Evolutionary conservation across 768 basidiomycete species (phyloP), one percentile per base, ranked within the genome.

Genomic region (Leucogyrophana mollusca): DNA sequence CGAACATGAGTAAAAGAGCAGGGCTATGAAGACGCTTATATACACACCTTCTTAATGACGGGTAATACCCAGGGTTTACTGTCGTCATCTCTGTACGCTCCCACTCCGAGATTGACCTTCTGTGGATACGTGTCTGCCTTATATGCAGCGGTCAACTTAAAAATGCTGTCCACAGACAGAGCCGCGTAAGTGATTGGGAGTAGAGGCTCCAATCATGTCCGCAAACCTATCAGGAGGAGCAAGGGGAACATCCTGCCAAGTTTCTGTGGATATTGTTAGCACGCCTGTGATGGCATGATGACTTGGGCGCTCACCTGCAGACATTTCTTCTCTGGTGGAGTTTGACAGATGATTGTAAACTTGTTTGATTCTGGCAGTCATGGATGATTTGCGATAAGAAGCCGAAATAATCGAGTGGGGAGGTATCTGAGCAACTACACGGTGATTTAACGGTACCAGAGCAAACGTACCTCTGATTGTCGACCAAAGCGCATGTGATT

Each of bases 41-140:
- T n/a, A 45, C 69, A 52, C 49, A 87, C 91, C 79, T 90, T 91
- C 67, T 85, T 89, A 11, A 96, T 86, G 22, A 91, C 90, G 17
- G 93, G 93, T 21, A 96, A 79, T 20, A 95, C 82, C 90, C 92
- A 96, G 11, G 93, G 87, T 68, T 88, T 94, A 66, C 77, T 82
- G 57, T 89, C 65, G 56, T 93, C 79, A 59, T 94, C 94, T 55
- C 93, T 79, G 65, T 96, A 96, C 7, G 93, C 94, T 36, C 93
- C 94, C 36, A 94, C 93, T 32, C 93, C 92, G 18, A 96, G 76
- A 65, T 95, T 95, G 67, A 94, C 76, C 74, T 96, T 96, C 51
- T 84, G 68, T 11, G 79, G 74, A 63, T 74, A 79, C 2, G 78
- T 60, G 64, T 96, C 90, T 22, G 78, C 80, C 65, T 94, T 92